Conservation (phyloP, 352 stramenopile species). For the Phytophthora pini region DNA sequence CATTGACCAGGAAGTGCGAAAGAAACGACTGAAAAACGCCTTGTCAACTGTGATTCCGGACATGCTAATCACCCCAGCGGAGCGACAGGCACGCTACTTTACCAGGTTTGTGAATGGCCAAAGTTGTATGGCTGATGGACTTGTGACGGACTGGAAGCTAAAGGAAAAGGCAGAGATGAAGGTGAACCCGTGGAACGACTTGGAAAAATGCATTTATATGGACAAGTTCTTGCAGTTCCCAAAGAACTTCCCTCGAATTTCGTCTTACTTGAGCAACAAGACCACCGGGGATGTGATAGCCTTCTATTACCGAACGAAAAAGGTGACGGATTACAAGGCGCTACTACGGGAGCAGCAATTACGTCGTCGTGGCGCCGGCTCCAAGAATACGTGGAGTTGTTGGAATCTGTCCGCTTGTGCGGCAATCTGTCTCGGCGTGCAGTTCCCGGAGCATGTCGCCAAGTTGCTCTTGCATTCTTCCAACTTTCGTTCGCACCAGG, state of each 20-base stretch:
- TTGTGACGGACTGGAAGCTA: slow-evolving; percentile 66
- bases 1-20: slow-evolving; percentile 82
- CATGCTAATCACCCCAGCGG: slow-evolving; percentile 75
- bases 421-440: slow-evolving; percentile 84
- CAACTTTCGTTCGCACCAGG: slow-evolving; percentile 88
- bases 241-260: slow-evolving; percentile 99
- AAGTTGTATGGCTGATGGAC: slow-evolving; percentile 68
- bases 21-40: slow-evolving; percentile 86
- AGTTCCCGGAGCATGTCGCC: slow-evolving; percentile 72
- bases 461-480: slow-evolving; percentile 77
- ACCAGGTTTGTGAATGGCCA: slow-evolving; percentile 60
- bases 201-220: slow-evolving; percentile 99
- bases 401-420: slow-evolving; percentile 87
- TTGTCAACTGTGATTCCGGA: slow-evolving; percentile 85
- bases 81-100: slow-evolving; percentile 63
- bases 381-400: slow-evolving; percentile 91
- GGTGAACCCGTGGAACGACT: slow-evolving; percentile 97
- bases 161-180: slow-evolving; percentile 75
- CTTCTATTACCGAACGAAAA: slow-evolving; percentile 99
- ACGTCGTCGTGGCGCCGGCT: slow-evolving; percentile 75
- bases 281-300: slow-evolving; percentile 96
- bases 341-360: slow-evolving; percentile 91
- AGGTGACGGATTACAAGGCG: slow-evolving; percentile 97
- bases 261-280: slow-evolving; percentile 95
- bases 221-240: slow-evolving; percentile 99